A percentile compares a stretch with the other conserved stretches of the same genome.
These are phyloP conservation scores for Fusarium anguioides DNA, from an alignment of 2,329 filamentous ascomycete genomes.

Conservation along the genomic window DNA sequence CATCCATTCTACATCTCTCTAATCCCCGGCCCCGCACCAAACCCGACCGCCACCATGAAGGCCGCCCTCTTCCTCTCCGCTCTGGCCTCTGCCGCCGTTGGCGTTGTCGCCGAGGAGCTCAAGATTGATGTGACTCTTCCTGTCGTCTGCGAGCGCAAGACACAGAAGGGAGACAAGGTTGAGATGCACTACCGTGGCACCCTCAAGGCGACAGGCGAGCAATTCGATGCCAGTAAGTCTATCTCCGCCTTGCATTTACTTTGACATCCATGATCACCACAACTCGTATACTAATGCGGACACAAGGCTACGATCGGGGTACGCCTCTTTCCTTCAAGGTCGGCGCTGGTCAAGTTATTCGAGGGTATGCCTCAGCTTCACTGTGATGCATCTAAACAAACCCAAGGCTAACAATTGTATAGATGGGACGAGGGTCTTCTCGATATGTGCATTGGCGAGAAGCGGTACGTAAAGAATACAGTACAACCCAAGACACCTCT, in stretches of 20 bases:
- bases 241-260: conserved; percentile 16
- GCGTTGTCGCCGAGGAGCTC: conserved; percentile 68
- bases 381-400: conserved; percentile 12
- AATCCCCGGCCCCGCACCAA: conserved; percentile 16
- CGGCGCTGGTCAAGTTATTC: conserved; percentile 86
- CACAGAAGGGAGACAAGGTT: conserved; percentile 79
- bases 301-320: conserved; percentile 76
- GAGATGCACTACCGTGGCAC: conserved; percentile 91
- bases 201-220: conserved; percentile 74
- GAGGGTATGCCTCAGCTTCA: conserved; percentile 69
- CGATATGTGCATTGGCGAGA: conserved; percentile 97
- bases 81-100: conserved; percentile 62
- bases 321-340: conserved; percentile 82
- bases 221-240: conserved; percentile 81
- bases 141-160: conserved; percentile 84
- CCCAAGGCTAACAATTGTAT: conserved; percentile 33
- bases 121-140: conserved; percentile 80
- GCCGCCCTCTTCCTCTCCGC: conserved; percentile 60
- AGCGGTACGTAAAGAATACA: conserved; percentile 61
- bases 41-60: conserved; percentile 58
- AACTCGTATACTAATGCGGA: conserved; percentile 20
- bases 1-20: conserved; percentile 2
- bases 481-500: not conserved
- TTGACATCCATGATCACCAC: conserved; percentile 1
- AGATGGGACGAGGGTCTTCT: conserved; percentile 92